Evolutionary conservation across 768 basidiomycete species (phyloP).

Genomic region (Daedaleopsis sinensis): DNA sequence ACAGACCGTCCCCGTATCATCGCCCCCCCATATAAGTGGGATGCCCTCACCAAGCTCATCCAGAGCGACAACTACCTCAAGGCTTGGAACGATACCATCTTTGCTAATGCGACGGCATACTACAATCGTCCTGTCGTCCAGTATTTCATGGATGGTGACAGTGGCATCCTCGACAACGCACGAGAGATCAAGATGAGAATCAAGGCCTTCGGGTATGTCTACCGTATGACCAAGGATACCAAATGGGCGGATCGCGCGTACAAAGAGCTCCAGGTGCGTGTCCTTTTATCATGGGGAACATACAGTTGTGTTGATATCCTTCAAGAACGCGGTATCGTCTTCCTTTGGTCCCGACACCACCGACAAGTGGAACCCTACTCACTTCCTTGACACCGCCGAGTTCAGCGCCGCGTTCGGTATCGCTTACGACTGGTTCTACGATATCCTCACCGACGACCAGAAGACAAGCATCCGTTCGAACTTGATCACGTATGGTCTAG

Average conservation of each 20-base stretch:
- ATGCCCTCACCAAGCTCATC: slow-evolving; percentile 77
- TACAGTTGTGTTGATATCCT: slow-evolving; percentile 65
- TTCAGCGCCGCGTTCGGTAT: slow-evolving; percentile 87
- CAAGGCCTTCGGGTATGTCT: slow-evolving; percentile 92
- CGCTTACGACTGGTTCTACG: slow-evolving; percentile 96
- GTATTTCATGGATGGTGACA: slow-evolving; percentile 80
- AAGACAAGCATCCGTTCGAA: slow-evolving; percentile 66
- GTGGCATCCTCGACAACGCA: slow-evolving; percentile 90
- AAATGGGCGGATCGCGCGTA: slow-evolving; percentile 88
- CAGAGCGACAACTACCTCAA: slow-evolving; percentile 81
- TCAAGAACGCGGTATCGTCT: background rate
- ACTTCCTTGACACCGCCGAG: slow-evolving; percentile 95
- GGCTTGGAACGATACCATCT: slow-evolving; percentile 90
- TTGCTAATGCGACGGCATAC: slow-evolving; percentile 84
- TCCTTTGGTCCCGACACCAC: slow-evolving; percentile 65
- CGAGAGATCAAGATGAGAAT: slow-evolving; percentile 88
- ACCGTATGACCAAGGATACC: slow-evolving; percentile 89
- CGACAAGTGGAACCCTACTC: slow-evolving; percentile 81
- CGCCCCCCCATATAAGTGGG: slow-evolving; percentile 92
- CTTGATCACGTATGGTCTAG: slow-evolving; percentile 80
- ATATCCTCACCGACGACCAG: slow-evolving; percentile 77
- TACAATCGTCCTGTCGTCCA: slow-evolving; percentile 60
- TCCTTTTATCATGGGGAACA: slow-evolving; percentile 59
- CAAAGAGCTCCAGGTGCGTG: slow-evolving; percentile 76
- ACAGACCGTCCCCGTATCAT: slow-evolving; percentile 88